Conservation (phyloP, 2,329 filamentous ascomycete genomes). For the Verticillium dahliae region DNA sequence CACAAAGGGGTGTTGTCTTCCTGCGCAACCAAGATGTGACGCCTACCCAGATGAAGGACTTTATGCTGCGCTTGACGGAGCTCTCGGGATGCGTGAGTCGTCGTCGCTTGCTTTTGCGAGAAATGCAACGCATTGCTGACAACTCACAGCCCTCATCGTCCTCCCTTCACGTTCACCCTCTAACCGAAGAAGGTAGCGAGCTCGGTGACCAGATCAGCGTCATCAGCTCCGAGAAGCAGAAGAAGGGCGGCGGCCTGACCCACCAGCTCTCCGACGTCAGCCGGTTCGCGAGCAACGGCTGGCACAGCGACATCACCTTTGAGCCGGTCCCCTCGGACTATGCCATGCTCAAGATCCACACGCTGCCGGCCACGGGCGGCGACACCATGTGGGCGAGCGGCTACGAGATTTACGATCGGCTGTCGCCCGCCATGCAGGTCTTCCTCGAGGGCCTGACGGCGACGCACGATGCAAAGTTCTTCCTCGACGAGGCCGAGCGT, state of each 20-base stretch:
- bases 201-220: constrained; percentile 49
- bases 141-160: constrained; percentile 33
- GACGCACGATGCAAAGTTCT: constrained; percentile 41
- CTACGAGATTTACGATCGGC: constrained; percentile 47
- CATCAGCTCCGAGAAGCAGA: constrained; percentile 48
- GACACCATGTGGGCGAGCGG: constrained; percentile 40
- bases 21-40: constrained; percentile 28
- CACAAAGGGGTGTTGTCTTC: constrained; percentile 30
- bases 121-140: not conserved
- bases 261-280: constrained; percentile 43
- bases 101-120: not conserved
- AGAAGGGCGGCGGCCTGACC: constrained; percentile 45
- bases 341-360: constrained; percentile 38
- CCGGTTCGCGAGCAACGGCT: constrained; percentile 32
- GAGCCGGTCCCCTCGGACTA: constrained; percentile 39
- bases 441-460: constrained; percentile 43
- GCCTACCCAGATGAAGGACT: constrained; percentile 28
- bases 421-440: constrained; percentile 39
- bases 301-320: constrained; percentile 32
- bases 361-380: constrained; percentile 35
- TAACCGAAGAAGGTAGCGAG: constrained; percentile 45
- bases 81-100: constrained; percentile 19
- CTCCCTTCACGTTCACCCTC: constrained; percentile 46
- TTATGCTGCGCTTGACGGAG: constrained; percentile 26
- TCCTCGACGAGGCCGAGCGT: constrained; percentile 40